A percentile compares a stretch with the other conserved stretches of the same genome.
These are phyloP conservation scores for Phoma sp. DNA, from an alignment of 2,329 filamentous ascomycete species.

Conservation along the genomic window DNA sequence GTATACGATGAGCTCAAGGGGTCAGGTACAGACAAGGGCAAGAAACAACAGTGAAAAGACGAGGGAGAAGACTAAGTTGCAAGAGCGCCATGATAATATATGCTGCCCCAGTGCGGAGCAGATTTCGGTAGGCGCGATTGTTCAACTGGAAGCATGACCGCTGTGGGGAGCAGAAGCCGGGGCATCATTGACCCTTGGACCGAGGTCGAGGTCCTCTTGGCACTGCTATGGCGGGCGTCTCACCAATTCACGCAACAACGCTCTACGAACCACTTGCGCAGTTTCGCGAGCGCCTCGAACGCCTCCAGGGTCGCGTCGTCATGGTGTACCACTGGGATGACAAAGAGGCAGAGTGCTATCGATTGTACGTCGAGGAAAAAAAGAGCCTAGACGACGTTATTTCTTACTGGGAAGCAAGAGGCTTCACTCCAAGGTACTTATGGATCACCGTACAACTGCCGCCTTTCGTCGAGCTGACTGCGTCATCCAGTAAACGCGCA, in stretches of 20 bases:
- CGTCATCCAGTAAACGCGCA: conserved; percentile 68
- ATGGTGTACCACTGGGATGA: conserved; percentile 69
- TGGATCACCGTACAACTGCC: conserved; percentile 31
- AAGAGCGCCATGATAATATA: conserved; percentile 21
- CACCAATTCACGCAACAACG: conserved; percentile 19
- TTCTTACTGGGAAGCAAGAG: conserved; percentile 66
- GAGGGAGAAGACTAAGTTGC: background rate
- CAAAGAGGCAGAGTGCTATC: conserved; percentile 69
- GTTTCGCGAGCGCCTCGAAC: background rate
- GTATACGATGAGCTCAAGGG: conserved; percentile 2
- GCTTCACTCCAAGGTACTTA: conserved; percentile 72
- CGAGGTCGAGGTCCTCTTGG: conserved; percentile 17
- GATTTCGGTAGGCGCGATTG: conserved; percentile 25
- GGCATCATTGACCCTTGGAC: conserved; percentile 4
- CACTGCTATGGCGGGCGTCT: conserved; percentile 27
- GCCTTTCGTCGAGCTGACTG: background rate
- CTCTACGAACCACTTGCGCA: conserved; percentile 30
- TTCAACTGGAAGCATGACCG: conserved; percentile 16
- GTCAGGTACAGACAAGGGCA: background rate
- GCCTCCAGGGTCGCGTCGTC: background rate
- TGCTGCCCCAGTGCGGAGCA: conserved; percentile 20
- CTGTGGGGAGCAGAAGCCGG: conserved; percentile 25
- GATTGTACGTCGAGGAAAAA: conserved; percentile 78
- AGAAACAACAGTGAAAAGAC: background rate
- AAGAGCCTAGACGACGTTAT: conserved; percentile 77